Percentiles rank a stretch among this genome's conserved stretches.
These are phyloP conservation scores for Acorus gramineus DNA, from an alignment of 106 monocot species.

Conservation along the genomic window DNA sequence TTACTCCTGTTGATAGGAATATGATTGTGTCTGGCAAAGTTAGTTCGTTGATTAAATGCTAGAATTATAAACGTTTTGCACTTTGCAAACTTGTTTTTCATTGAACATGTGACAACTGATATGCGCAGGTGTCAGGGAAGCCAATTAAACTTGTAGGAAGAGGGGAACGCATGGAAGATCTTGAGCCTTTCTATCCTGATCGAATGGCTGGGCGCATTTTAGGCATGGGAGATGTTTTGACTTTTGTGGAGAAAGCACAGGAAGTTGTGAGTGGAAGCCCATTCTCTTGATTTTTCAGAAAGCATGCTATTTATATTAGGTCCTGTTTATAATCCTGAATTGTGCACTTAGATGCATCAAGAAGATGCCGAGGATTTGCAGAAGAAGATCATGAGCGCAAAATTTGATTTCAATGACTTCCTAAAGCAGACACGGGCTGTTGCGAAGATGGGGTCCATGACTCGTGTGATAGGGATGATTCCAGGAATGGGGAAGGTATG, in stretches of 20 bases:
- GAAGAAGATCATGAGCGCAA: conserved; percentile 95
- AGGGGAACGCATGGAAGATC: conserved; percentile 88
- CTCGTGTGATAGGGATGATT: conserved; percentile 92
- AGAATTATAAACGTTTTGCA: no score
- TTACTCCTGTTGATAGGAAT: no score
- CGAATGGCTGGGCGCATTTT: conserved; percentile 92
- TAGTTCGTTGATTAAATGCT: no score
- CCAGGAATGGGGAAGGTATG: conserved; percentile 96
- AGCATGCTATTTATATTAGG: background rate
- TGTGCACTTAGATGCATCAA: conserved; percentile 62
- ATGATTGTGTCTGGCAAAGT: no score
- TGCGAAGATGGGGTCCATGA: conserved; percentile 94
- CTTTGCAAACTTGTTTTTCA: no score
- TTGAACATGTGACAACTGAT: no score
- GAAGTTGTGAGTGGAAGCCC: conserved; percentile 64
- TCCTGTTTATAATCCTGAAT: background rate
- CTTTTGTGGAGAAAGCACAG: conserved; percentile 97
- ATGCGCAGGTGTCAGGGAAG: conserved; percentile 76
- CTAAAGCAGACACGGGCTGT: conserved; percentile 93
- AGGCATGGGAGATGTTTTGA: conserved; percentile 98
- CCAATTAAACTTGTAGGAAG: conserved; percentile 96
- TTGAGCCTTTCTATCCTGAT: conserved; percentile 95
- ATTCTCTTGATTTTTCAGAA: conserved; percentile 4
- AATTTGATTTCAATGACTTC: conserved; percentile 95
- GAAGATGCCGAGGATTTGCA: conserved; percentile 96